Conservation (phyloP, 371 early-diverging fungal genomes). For the Racocetra persica region DNA sequence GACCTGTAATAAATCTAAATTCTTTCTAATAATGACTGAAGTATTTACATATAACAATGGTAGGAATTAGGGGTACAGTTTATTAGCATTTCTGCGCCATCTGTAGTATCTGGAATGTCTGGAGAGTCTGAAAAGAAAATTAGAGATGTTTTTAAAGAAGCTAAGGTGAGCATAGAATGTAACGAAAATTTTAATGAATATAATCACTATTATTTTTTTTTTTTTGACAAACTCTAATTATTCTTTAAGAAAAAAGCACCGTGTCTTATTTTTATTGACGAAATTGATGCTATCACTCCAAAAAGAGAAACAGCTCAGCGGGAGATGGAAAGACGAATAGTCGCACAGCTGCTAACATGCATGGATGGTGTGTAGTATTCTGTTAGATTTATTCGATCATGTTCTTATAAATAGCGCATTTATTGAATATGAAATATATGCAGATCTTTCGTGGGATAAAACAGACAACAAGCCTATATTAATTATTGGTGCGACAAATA, state of each 20-base stretch:
- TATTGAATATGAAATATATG: not conserved
- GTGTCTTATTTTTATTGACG: slow-evolving; percentile 98
- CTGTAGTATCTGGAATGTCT: slow-evolving; percentile 98
- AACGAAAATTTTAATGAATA: not conserved
- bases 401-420: not conserved
- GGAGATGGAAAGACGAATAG: slow-evolving; percentile 99
- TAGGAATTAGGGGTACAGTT: slow-evolving; percentile 95
- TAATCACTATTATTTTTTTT: not conserved
- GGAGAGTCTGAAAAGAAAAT: slow-evolving; percentile 99
- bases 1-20: not conserved
- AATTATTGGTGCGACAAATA: slow-evolving; percentile 99
- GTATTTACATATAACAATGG: not conserved
- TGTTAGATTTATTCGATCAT: not conserved
- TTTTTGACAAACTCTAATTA: not conserved
- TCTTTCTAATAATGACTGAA: not conserved
- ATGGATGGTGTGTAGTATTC: slow-evolving; percentile 86
- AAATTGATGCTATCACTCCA: slow-evolving; percentile 99
- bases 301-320: slow-evolving; percentile 99
- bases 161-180: slow-evolving; percentile 58
- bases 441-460: slow-evolving; percentile 86
- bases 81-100: slow-evolving; percentile 97
- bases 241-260: slow-evolving; percentile 76
- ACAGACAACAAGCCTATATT: slow-evolving; percentile 91
- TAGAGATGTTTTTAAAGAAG: slow-evolving; percentile 98
- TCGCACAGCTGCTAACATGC: slow-evolving; percentile 98